Percentiles rank a stretch among this genome's conserved stretches.
Evolutionary conservation across 805 yeast genomes (phyloP).

Genomic region (Candida pseudofarinosa): DNA sequence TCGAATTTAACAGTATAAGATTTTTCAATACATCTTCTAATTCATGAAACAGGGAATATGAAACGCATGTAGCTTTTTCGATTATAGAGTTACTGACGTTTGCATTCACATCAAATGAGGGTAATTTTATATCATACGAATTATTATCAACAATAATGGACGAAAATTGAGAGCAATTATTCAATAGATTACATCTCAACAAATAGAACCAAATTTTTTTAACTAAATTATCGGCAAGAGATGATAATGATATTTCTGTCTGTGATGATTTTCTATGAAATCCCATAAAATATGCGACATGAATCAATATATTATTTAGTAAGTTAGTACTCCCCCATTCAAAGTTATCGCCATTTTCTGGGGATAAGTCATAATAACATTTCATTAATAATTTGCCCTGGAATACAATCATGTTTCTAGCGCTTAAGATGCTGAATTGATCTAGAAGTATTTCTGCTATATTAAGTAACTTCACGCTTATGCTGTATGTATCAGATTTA

Average conservation of each 20-base stretch:
- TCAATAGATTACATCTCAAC: slow-evolving; percentile 41
- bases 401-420: slow-evolving; percentile 47
- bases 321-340: slow-evolving; percentile 29
- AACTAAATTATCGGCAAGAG: slow-evolving; percentile 38
- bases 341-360: slow-evolving; percentile 47
- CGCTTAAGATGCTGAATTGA: slow-evolving; percentile 43
- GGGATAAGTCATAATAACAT: slow-evolving; percentile 49
- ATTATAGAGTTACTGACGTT: slow-evolving; percentile 35
- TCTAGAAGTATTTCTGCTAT: slow-evolving; percentile 48
- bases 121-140: slow-evolving; percentile 50
- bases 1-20: not conserved
- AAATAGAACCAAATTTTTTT: slow-evolving; percentile 59
- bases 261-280: slow-evolving; percentile 42
- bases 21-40: not conserved
- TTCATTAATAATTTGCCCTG: slow-evolving; percentile 60
- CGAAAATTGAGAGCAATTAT: slow-evolving; percentile 45
- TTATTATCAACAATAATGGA: slow-evolving; percentile 36
- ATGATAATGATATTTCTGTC: not conserved
- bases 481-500: not conserved
- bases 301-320: slow-evolving; percentile 23
- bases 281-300: slow-evolving; percentile 45
- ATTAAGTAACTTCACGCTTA: slow-evolving; percentile 12
- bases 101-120: slow-evolving; percentile 36
- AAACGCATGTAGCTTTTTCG: slow-evolving; percentile 27
- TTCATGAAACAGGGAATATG: not conserved